phyloP scores from a whole-genome alignment of 192 early-diverging fungal genomes.

The Endogone sp. region DNA sequence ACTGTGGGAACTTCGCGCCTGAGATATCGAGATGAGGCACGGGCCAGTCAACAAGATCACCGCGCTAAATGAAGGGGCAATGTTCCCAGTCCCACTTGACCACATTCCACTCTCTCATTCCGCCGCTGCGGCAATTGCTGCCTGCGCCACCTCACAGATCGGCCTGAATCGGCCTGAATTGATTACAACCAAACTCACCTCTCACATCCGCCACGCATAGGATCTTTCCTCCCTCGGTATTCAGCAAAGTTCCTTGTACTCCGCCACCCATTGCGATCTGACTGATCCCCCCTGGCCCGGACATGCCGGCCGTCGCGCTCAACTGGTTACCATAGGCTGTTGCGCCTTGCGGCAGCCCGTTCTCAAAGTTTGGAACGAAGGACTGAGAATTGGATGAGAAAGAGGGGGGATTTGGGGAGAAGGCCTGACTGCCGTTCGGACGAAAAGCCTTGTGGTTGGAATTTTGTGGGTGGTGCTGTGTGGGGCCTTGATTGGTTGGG shows the following conservation, averaged over 20 bases:
- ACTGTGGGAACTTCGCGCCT: too few relatives aligned
- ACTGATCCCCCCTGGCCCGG: not conserved
- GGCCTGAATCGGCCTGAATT: too few relatives aligned
- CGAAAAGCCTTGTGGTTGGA: not conserved
- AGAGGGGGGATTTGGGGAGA: not conserved
- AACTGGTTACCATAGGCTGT: conserved; percentile 11
- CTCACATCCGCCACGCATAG: conserved; percentile 48
- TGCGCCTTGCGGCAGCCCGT: not conserved
- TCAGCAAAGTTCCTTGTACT: conserved; percentile 6
- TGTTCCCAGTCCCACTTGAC: too few relatives aligned
- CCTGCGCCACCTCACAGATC: too few relatives aligned
- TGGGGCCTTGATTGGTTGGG: not conserved
- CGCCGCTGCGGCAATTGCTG: too few relatives aligned
- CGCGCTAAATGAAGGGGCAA: too few relatives aligned
- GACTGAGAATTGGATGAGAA: not conserved
- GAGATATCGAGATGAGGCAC: too few relatives aligned
- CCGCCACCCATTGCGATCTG: not conserved
- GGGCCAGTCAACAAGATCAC: too few relatives aligned
- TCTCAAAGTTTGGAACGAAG: conserved; percentile 4
- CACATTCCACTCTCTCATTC: not conserved
- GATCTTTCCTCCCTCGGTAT: conserved; percentile 40
- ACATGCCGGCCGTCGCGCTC: not conserved
- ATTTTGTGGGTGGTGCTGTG: not conserved
- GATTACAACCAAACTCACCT: conserved; percentile 17
- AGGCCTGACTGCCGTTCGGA: not conserved